Conservation (phyloP, 345 rosid species). For the Gossypium longicalyx region DNA sequence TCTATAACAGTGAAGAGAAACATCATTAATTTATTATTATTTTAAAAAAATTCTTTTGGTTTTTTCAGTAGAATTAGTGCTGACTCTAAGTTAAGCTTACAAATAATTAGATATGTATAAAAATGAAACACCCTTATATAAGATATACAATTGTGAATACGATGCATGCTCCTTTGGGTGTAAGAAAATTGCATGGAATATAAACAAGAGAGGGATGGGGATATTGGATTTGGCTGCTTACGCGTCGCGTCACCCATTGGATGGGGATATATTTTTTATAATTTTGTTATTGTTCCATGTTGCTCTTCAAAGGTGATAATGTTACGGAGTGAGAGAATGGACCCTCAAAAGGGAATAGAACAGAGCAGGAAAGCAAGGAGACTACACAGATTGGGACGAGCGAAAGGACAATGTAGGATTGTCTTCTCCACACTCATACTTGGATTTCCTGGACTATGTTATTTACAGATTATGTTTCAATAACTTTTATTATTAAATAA, state of each 20-base stretch:
- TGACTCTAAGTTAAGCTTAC: too few relatives aligned
- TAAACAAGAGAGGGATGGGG: not conserved
- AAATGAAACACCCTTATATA: too few relatives aligned
- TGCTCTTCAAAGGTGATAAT: not conserved
- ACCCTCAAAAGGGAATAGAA: not conserved
- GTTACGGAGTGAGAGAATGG: not conserved
- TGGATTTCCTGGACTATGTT: not conserved
- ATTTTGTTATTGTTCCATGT: not conserved
- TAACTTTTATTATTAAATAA: too few relatives aligned
- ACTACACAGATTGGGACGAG: not conserved
- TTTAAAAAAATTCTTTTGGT: too few relatives aligned
- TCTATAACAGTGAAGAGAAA: too few relatives aligned
- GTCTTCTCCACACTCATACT: not conserved
- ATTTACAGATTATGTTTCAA: not conserved
- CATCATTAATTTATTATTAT: too few relatives aligned
- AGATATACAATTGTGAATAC: too few relatives aligned
- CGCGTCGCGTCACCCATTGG: not conserved
- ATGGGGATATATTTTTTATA: too few relatives aligned
- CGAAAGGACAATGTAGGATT: not conserved
- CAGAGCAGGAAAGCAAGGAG: not conserved
- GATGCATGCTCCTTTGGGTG: not conserved
- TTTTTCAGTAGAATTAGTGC: too few relatives aligned
- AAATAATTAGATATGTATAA: too few relatives aligned
- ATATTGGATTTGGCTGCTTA: not conserved
- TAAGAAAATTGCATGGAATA: not conserved